Evolutionary conservation across 2,329 filamentous ascomycete species (phyloP), one percentile per base, ranked within the genome.

Genomic region (Knoxdaviesia capensis): DNA sequence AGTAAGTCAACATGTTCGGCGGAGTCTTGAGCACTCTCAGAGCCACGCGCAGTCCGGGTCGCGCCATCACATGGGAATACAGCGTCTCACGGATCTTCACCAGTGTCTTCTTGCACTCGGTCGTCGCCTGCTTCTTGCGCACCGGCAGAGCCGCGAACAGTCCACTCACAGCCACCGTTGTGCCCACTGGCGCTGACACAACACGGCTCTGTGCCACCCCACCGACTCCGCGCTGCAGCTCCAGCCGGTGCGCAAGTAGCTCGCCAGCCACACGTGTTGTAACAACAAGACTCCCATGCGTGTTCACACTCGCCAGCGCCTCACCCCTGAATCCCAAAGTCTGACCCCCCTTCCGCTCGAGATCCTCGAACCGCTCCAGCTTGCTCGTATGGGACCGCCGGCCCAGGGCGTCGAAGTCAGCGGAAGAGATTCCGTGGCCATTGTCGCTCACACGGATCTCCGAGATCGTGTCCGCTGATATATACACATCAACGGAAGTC

Each of bases 291-390:
- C 65, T 62, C 34, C 72, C 74, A 44, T 83, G 53, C 36, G 69
- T 64, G 45, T 72, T 77, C 45, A 68, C 66, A 54, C 73, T 76
- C 35, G 80, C 77, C 45, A 88, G 59, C 10, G 80, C 80, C 52
- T 84, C 73, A 20, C 82, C 82, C 34, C 82, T 71, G 52, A 87
- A 88, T 2, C 82, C 82, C n/a, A 87, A 65, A 32, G 68, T 77
- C 37, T 59, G 62, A 1, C 69, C 67, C 6, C 69, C 73, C 20
- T 77, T 58, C 2, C 52, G 54, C 41, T 59, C 62, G 34, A 86
- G 59, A 40, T 86, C 77, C 0, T 72, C 64, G 44, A 80, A 71
- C n/a, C 60, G 61, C 40, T 59, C 61, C 37, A 87, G 65, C 58
- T 87, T 88, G 63, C 79, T 86, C 1, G 82, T 87, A 50, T 80